A percentile compares a stretch with the other conserved stretches of the same genome.
Evolutionary conservation across 768 basidiomycete species (phyloP).

Genomic region (Austroboletus eburneus): DNA sequence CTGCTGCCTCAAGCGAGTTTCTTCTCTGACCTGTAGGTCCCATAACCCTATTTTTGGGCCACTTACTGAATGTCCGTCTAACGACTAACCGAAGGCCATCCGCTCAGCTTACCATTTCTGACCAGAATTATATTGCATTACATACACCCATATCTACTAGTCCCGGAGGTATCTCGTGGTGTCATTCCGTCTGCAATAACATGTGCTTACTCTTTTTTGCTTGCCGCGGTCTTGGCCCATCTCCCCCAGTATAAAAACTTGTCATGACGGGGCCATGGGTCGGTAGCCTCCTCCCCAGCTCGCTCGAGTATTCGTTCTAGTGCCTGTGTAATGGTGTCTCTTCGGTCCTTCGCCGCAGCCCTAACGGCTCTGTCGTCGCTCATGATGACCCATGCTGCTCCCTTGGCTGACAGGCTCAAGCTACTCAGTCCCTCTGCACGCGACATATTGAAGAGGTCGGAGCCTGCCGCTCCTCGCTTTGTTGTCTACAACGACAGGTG

Average conservation of each 20-base stretch:
- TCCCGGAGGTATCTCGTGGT: not conserved
- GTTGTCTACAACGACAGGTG: constrained; percentile 40
- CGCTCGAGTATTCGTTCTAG: not conserved
- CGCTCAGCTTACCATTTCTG: not conserved
- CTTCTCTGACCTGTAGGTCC: not conserved
- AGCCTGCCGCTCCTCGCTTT: constrained; percentile 48
- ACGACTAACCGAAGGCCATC: not conserved
- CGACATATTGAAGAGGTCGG: constrained; percentile 15
- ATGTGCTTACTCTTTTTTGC: not conserved
- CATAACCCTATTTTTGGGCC: not conserved
- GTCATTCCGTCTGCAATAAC: not conserved
- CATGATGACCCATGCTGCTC: constrained; percentile 10
- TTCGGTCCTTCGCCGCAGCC: constrained; percentile 5
- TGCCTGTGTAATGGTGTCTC: constrained; percentile 14
- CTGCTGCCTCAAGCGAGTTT: not conserved
- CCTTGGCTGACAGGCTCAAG: constrained; percentile 20
- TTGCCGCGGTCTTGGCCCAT: not conserved
- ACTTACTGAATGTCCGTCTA: not conserved
- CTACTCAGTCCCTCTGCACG: constrained; percentile 22
- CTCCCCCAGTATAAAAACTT: constrained; percentile 17
- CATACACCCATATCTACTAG: not conserved
- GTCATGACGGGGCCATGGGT: not conserved
- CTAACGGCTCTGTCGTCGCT: constrained; percentile 10
- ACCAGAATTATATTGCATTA: not conserved
- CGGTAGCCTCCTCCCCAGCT: constrained; percentile 1